Base-by-base conservation (phyloP, 306 rosid species). In the Lotus japonicus region DNA sequence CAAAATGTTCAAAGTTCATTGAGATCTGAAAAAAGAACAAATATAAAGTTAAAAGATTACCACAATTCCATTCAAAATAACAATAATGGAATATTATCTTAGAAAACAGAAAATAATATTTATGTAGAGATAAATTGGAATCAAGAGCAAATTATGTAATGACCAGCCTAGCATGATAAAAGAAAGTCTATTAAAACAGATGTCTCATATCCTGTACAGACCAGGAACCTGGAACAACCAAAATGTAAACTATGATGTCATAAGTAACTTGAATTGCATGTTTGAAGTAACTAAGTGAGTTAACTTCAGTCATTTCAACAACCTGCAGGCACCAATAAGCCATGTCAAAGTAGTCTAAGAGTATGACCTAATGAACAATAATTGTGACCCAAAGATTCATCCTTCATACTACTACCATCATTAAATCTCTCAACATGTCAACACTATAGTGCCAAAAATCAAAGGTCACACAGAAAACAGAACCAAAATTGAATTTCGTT, bases 1-100 rank as follows among this genome's bases (percentile, higher is more conserved):
- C 90, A 79, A 88, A 94, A 57, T 85, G 87, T 74, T 94, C 99
- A 50, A 90, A 90, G 72, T 82, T 94, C 66, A 85, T 60, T 10
- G 97, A 94, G 65, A 94, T 88, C 96, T 94, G 92, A 88, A 86
- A 41, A 71, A 73, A 5, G 59, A 84, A 60, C 53, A 77, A 44
- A 33, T 36, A 39, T 16, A 9, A 46, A 55, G 66, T 68, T 36
- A 39, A 55, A 44, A 68, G 21, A 60, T 9, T 39, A 31, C 18
- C 33, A 72, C 17, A 62, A 54, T 41, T 45, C 56, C 36, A 49
- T 11, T 46, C 36, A 73, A 74, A 57, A 63, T 66, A 49, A 38
- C 50, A 58, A 36, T 38, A 16, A 38, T 23, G 48, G 48, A 63
- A 35, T 35, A 13, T 11, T 50, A 19, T 58, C 50, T 52, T 19